These are phyloP conservation scores for Petunia secreta DNA, from an alignment of 257 asterid species.

Conservation along the genomic window DNA sequence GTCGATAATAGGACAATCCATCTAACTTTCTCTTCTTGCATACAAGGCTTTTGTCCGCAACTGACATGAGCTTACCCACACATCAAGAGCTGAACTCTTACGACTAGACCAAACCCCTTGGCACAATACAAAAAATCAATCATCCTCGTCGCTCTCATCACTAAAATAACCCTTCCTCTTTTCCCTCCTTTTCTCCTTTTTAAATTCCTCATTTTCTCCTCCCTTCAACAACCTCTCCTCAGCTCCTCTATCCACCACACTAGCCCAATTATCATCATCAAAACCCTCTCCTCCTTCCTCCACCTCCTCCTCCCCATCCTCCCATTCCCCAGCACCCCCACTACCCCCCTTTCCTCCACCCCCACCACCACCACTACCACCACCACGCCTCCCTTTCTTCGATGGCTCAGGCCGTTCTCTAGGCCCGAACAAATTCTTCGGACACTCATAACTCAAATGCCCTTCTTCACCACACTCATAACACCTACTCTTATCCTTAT, in stretches of 20 bases:
- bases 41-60: not conserved
- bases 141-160: slow-evolving; percentile 93
- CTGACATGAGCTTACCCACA: too few species aligned
- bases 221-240: slow-evolving; percentile 60
- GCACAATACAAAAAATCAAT: slow-evolving; percentile 32
- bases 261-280: slow-evolving; percentile 89
- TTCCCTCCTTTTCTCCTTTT: slow-evolving; percentile 47
- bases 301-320: slow-evolving; percentile 54
- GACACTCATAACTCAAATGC: slow-evolving; percentile 92
- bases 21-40: not conserved
- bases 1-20: not conserved
- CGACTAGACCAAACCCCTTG: too few species aligned
- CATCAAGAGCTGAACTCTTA: too few species aligned
- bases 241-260: slow-evolving; percentile 81
- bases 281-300: slow-evolving; percentile 54
- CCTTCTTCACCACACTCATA: slow-evolving; percentile 95
- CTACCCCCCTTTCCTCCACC: slow-evolving; percentile 29
- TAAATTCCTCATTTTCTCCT: slow-evolving; percentile 41
- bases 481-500: slow-evolving; percentile 93
- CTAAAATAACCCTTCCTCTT: slow-evolving; percentile 90
- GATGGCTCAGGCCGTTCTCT: slow-evolving; percentile 79
- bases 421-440: slow-evolving; percentile 72
- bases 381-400: slow-evolving; percentile 65
- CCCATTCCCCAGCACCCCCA: slow-evolving; percentile 35
- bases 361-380: slow-evolving; percentile 42